A percentile compares a stretch with the other conserved stretches of the same genome.
phyloP scores from a whole-genome alignment of 192 early-diverging fungal species.

The Podila clonocystis region DNA sequence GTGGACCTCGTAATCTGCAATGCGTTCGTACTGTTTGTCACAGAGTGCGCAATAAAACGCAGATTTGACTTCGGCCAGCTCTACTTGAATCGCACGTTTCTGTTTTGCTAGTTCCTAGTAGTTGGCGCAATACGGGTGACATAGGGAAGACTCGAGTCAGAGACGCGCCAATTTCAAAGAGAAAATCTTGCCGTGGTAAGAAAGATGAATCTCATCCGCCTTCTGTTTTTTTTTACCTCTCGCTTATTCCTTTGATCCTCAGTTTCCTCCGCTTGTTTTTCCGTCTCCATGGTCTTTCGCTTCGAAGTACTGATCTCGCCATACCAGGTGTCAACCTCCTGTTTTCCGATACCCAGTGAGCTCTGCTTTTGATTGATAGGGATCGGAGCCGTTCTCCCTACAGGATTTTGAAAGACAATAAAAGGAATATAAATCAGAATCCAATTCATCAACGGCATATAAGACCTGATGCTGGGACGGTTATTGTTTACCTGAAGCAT shows the following conservation, averaged over 20 bases:
- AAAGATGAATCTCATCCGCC: background rate
- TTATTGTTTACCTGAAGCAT: conserved; percentile 64
- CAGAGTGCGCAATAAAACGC: conserved; percentile 84
- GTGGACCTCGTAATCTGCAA: conserved; percentile 81
- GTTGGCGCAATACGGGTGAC: background rate
- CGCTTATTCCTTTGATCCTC: conserved; percentile 61
- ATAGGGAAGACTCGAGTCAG: background rate
- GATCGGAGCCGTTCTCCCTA: conserved; percentile 78
- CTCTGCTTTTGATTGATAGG: conserved; percentile 74
- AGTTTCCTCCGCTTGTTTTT: conserved; percentile 73
- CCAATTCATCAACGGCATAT: background rate
- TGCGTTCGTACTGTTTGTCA: conserved; percentile 83
- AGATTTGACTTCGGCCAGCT: conserved; percentile 67
- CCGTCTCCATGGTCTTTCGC: conserved; percentile 70
- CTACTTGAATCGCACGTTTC: conserved; percentile 61
- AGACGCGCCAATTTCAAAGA: too few relatives aligned
- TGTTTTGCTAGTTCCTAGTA: conserved; percentile 57
- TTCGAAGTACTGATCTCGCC: conserved; percentile 67
- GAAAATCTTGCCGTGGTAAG: too few relatives aligned
- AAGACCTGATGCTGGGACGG: background rate
- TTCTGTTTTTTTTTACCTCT: conserved; percentile 51
- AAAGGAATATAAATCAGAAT: background rate
- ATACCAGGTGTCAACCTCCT: conserved; percentile 62
- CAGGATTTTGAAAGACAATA: background rate
- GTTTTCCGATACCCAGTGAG: conserved; percentile 72